Evolutionary conservation across 2,329 filamentous ascomycete species (phyloP).

Genomic region (Alternaria consortialis): DNA sequence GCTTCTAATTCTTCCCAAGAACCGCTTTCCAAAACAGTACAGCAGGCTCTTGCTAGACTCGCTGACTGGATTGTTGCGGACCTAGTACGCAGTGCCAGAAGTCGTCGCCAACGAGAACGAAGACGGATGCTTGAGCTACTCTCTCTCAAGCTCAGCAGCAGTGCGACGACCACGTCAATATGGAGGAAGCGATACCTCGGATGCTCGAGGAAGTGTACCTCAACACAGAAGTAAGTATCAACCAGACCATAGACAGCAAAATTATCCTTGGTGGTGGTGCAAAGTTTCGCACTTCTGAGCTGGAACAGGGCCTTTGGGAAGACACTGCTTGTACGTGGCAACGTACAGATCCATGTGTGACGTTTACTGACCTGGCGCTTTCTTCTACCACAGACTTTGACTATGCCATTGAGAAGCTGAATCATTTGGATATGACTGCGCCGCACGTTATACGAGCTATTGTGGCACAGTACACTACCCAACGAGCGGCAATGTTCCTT

Average conservation of each 20-base stretch:
- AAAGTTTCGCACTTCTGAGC: constrained; percentile 35
- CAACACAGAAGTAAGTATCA: constrained; percentile 39
- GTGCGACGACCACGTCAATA: constrained; percentile 29
- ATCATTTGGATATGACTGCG: constrained; percentile 43
- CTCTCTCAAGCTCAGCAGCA: constrained; percentile 36
- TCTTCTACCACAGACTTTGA: constrained; percentile 41
- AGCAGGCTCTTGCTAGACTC: constrained; percentile 48
- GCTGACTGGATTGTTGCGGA: constrained; percentile 55
- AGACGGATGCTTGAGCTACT: constrained; percentile 52
- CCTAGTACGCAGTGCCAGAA: constrained; percentile 51
- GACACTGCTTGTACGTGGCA: constrained; percentile 41
- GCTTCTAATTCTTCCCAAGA: constrained; percentile 49
- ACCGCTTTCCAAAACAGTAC: constrained; percentile 43
- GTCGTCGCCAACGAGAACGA: constrained; percentile 53
- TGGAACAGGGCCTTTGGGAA: constrained; percentile 57
- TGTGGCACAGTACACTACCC: constrained; percentile 48
- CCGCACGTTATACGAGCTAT: constrained; percentile 51
- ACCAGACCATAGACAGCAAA: constrained; percentile 28
- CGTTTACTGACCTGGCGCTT: not conserved
- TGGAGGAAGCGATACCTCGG: constrained; percentile 38
- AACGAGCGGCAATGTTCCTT: constrained; percentile 45
- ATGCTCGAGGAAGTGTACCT: constrained; percentile 50
- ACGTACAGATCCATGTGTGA: not conserved
- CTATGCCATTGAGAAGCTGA: constrained; percentile 48
- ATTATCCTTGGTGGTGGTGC: constrained; percentile 40